Evolutionary conservation across 768 basidiomycete genomes (phyloP).

Genomic region (Infundibulicybe gibba): DNA sequence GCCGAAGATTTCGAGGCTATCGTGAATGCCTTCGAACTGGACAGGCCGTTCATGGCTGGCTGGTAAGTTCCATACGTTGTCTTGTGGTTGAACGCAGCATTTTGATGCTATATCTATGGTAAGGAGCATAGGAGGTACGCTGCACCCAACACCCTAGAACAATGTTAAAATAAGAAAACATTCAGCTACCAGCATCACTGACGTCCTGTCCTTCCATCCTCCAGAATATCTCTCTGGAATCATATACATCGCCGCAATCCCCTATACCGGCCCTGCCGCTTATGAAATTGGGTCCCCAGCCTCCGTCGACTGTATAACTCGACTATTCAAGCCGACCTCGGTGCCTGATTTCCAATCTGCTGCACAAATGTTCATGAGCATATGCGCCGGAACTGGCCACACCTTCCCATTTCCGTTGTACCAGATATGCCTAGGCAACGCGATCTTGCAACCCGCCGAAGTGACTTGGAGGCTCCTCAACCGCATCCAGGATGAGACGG

Average conservation of each 20-base stretch:
- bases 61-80: not conserved
- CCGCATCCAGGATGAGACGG: too few relatives aligned
- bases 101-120: not conserved
- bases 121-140: not conserved
- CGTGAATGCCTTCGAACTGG: not conserved
- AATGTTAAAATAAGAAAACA: not conserved
- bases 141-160: not conserved
- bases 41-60: not conserved
- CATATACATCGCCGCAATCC: not conserved
- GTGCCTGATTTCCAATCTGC: conserved; percentile 16
- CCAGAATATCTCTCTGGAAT: not conserved
- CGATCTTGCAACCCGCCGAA: too few relatives aligned
- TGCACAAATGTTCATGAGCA: too few relatives aligned
- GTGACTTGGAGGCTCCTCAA: too few relatives aligned
- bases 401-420: too few relatives aligned
- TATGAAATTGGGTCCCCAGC: not conserved
- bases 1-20: too few relatives aligned
- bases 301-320: too few relatives aligned
- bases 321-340: conserved; percentile 5
- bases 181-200: not conserved
- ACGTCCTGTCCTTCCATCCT: not conserved
- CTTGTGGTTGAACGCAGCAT: not conserved
- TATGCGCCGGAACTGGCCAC: too few relatives aligned
- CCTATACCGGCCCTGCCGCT: not conserved
- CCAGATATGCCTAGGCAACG: conserved; percentile 14